A percentile compares a stretch with the other conserved stretches of the same genome.
These are phyloP conservation scores for Phytophthora lateralis DNA, from an alignment of 352 stramenopile species.

Conservation along the genomic window DNA sequence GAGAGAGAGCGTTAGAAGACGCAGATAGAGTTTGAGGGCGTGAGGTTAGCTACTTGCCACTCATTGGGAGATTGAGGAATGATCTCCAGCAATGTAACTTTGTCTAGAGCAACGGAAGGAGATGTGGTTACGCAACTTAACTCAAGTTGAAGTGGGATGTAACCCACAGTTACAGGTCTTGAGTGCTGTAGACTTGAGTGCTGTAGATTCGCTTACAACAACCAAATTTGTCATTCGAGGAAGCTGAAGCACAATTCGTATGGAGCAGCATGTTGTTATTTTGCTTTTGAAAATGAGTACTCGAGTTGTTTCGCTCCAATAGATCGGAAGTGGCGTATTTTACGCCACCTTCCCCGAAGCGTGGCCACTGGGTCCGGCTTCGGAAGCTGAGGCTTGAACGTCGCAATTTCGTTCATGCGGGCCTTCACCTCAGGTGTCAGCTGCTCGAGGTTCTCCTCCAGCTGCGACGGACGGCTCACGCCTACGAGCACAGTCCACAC, in stretches of 20 bases:
- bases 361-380: constrained; percentile 17
- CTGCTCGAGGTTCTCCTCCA: constrained; percentile 38
- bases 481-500: constrained; percentile 56
- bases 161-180: too few relatives aligned
- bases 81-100: neutral
- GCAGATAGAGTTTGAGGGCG: neutral
- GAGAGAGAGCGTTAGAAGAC: constrained; percentile 8
- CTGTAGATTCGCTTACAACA: too few relatives aligned
- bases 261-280: too few relatives aligned
- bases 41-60: constrained; percentile 8
- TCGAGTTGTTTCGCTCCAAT: too few relatives aligned
- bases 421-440: constrained; percentile 60
- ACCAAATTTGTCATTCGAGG: too few relatives aligned
- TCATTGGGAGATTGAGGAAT: constrained; percentile 18
- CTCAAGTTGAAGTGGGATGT: constrained; percentile 6
- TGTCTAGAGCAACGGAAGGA: neutral
- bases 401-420: constrained; percentile 53
- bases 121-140: constrained; percentile 4
- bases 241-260: too few relatives aligned
- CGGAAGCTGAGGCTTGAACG: constrained; percentile 14
- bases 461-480: constrained; percentile 39
- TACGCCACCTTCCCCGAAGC: constrained; percentile 17
- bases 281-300: too few relatives aligned
- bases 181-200: too few relatives aligned
- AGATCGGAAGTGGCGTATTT: neutral